Conservation (phyloP, 2,329 filamentous ascomycete species). For the Claviceps arundinis region DNA sequence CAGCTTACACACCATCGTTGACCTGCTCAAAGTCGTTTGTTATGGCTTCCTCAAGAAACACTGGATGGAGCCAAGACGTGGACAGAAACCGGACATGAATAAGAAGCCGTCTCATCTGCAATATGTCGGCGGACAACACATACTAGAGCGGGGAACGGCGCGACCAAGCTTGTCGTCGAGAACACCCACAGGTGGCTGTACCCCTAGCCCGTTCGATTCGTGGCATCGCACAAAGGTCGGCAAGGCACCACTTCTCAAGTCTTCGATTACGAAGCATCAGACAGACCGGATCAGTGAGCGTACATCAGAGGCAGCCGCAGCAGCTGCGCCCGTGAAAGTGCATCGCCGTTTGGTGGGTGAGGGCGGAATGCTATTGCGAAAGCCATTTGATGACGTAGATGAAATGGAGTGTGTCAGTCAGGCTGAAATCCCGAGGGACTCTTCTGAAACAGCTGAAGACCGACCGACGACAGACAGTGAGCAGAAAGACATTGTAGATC, state of each 20-base stretch:
- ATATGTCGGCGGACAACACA: background rate
- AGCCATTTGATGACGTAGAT: constrained; percentile 29
- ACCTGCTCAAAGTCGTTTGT: constrained; percentile 55
- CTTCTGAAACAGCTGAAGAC: background rate
- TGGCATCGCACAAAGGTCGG: constrained; percentile 26
- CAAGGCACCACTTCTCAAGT: constrained; percentile 5
- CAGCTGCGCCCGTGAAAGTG: background rate
- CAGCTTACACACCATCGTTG: constrained; percentile 33
- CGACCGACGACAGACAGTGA: background rate
- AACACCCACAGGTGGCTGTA: background rate
- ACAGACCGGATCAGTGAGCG: background rate
- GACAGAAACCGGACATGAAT: constrained; percentile 6
- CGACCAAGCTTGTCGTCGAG: background rate
- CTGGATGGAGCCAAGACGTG: constrained; percentile 45
- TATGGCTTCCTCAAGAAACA: constrained; percentile 64
- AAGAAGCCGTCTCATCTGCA: background rate
- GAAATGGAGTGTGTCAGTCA: background rate
- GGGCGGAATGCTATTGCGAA: constrained; percentile 27
- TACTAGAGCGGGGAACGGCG: background rate
- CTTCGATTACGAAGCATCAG: background rate
- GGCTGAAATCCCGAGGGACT: too few species aligned
- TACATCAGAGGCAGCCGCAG: too few species aligned
- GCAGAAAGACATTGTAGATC: background rate
- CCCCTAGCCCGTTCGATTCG: constrained; percentile 7
- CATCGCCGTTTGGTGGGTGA: constrained; percentile 23